Conservation (phyloP, 495 filamentous ascomycete species). For the Bacidia gigantensis region DNA sequence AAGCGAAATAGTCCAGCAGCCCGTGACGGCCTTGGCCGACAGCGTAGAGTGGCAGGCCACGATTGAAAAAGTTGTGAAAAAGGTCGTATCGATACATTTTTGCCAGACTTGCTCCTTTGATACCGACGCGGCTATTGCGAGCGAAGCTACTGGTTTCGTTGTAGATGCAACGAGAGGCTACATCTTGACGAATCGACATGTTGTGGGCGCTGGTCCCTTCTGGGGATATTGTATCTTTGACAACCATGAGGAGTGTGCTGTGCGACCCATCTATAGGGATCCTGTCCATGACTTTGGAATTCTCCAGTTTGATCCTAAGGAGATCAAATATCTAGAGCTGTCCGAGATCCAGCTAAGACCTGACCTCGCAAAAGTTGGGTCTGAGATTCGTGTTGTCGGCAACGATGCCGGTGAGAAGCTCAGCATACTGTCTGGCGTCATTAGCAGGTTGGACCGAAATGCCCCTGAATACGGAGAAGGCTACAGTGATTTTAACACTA, state of each 20-base stretch:
- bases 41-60: slow-evolving; percentile 95
- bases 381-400: slow-evolving; percentile 91
- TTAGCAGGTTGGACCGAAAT: slow-evolving; percentile 89
- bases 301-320: slow-evolving; percentile 84
- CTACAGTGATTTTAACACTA: slow-evolving; percentile 98
- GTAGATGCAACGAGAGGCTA: slow-evolving; percentile 91
- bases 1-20: slow-evolving; percentile 27
- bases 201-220: slow-evolving; percentile 92
- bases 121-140: slow-evolving; percentile 82
- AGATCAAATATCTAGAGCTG: slow-evolving; percentile 92
- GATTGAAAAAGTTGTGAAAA: slow-evolving; percentile 82
- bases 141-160: slow-evolving; percentile 94
- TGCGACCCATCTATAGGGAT: slow-evolving; percentile 94
- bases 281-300: slow-evolving; percentile 98
- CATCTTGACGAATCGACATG: slow-evolving; percentile 82
- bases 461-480: slow-evolving; percentile 97
- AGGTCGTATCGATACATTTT: slow-evolving; percentile 95
- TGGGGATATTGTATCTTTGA: slow-evolving; percentile 97
- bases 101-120: slow-evolving; percentile 98
- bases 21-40: slow-evolving; percentile 52
- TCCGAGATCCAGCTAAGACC: slow-evolving; percentile 66
- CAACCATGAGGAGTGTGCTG: slow-evolving; percentile 95
- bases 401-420: slow-evolving; percentile 99
- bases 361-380: slow-evolving; percentile 78
- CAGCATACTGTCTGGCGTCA: slow-evolving; percentile 93